phyloP scores from a whole-genome alignment of 192 early-diverging fungal species.

The Mortierella antarctica region DNA sequence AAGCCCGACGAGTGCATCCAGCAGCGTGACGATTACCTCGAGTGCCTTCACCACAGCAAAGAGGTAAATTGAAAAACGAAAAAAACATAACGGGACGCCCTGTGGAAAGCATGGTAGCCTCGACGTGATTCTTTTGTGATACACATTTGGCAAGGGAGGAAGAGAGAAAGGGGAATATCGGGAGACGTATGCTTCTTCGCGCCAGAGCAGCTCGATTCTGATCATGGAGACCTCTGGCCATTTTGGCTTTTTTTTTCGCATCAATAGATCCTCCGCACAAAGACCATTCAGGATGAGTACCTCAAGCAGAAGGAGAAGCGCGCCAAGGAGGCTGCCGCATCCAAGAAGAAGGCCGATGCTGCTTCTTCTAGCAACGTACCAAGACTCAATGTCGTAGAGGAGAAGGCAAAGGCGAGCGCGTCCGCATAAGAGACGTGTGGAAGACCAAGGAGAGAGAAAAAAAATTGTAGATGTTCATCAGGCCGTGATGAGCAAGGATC shows the following conservation, averaged over 20 bases:
- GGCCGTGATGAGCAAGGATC: too few relatives aligned
- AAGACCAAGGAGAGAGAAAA: background rate
- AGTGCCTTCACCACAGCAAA: constrained; percentile 96
- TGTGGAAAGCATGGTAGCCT: background rate
- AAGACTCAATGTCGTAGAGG: constrained; percentile 63
- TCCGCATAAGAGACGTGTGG: constrained; percentile 25
- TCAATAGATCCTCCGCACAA: constrained; percentile 62
- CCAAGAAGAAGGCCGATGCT: constrained; percentile 59
- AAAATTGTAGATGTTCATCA: background rate
- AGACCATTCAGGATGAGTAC: constrained; percentile 61
- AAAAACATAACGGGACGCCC: background rate
- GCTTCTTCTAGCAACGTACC: constrained; percentile 64
- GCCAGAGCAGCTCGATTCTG: too few relatives aligned
- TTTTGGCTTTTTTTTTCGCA: background rate
- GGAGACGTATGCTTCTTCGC: background rate
- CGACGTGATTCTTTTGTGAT: background rate
- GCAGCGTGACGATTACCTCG: constrained; percentile 93
- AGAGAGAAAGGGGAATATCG: background rate
- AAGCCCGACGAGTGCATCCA: constrained; percentile 77
- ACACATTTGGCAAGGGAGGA: background rate
- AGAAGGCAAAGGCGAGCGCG: constrained; percentile 49
- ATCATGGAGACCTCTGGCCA: background rate
- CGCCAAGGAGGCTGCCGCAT: constrained; percentile 52
- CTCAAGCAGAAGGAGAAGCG: constrained; percentile 63
- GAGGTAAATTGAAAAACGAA: constrained; percentile 69